Conservation (phyloP, 331 rosid genomes). For the Dryas integrifolia region DNA sequence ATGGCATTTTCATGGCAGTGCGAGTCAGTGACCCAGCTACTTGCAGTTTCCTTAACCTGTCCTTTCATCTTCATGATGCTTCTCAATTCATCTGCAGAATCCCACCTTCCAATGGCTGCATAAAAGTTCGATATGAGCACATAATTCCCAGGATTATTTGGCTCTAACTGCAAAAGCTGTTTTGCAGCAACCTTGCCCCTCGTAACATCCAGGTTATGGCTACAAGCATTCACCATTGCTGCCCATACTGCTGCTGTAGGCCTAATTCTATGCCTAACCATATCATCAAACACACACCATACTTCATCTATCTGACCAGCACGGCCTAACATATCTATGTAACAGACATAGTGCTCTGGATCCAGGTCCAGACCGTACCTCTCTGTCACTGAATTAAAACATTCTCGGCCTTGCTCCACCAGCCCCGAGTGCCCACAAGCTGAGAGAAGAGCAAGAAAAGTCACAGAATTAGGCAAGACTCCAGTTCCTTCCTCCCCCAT, state of each 20-base stretch:
- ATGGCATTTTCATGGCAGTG: conserved; percentile 23
- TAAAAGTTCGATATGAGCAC: conserved; percentile 59
- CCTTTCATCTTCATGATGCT: conserved; percentile 46
- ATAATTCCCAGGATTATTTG: conserved; percentile 43
- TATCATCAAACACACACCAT: conserved; percentile 42
- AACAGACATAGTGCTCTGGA: conserved; percentile 55
- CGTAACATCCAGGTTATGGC: conserved; percentile 43
- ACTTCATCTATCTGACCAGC: conserved; percentile 55
- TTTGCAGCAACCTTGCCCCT: conserved; percentile 54
- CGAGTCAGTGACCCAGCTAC: conserved; percentile 42
- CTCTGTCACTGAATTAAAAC: conserved; percentile 40
- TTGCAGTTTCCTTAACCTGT: conserved; percentile 55
- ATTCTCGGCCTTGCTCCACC: conserved; percentile 56
- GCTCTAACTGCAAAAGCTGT: conserved; percentile 49
- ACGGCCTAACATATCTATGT: conserved; percentile 53
- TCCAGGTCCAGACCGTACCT: conserved; percentile 46
- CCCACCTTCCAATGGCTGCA: conserved; percentile 62
- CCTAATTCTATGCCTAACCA: conserved; percentile 33
- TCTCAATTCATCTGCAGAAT: conserved; percentile 54
- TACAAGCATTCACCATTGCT: conserved; percentile 52
- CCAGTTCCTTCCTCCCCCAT: conserved; percentile 31
- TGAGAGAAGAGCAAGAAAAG: conserved; percentile 53
- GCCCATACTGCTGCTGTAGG: conserved; percentile 53
- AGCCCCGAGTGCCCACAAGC: conserved; percentile 67
- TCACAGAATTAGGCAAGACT: conserved; percentile 55